Base-by-base conservation (phyloP, 129 eudicot genomes). In the Gnaphalium uliginosum region DNA sequence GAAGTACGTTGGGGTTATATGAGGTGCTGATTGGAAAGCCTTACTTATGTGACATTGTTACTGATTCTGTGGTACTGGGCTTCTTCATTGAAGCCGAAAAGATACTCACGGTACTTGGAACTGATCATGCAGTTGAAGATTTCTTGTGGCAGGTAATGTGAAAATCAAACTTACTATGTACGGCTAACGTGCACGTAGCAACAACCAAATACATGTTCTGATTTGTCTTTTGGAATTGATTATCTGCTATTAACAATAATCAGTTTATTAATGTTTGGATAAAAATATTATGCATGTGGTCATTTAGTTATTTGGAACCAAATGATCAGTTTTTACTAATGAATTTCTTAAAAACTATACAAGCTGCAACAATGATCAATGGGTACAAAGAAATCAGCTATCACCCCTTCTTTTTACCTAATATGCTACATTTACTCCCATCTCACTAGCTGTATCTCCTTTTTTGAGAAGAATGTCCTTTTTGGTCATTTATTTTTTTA, bases 1-100 rank as follows among this genome's bases (percentile, higher is more conserved):
- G 98, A 79, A 88, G 91, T 82, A 88, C 93, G 43, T 77, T 94
- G 85, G 98, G 98, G 41, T 79, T 90, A 58, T 90, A 90, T 66
- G 98, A 94, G 59, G 96, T 94, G 59, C 76, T 94, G 63, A 78
- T 48, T 57, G 97, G 95, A 85, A 94, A 89, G 87, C 96, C 90
- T 50, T 89, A 90, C 81, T 81, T 89, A 17, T 90, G 97, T 78
- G 93, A 94, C 78, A 87, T 94, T 72, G 50, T 89, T 74, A 83
- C 97, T 2, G 97, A 90, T 66, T 94, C 98, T 53, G 96, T 88
- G 54, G 93, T 87, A 8, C 87, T 90, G 26, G 90, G 97, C 78
- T 90, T 94, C 81, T 94, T 85, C 67, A 71, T 94, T 76, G 96
- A 94, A 81, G 79, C 88, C 56, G 93, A 86, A 79, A 90, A 86